These are phyloP conservation scores for Gloeopeniophorella convolvens DNA, from an alignment of 768 basidiomycete genomes.

Conservation along the genomic window DNA sequence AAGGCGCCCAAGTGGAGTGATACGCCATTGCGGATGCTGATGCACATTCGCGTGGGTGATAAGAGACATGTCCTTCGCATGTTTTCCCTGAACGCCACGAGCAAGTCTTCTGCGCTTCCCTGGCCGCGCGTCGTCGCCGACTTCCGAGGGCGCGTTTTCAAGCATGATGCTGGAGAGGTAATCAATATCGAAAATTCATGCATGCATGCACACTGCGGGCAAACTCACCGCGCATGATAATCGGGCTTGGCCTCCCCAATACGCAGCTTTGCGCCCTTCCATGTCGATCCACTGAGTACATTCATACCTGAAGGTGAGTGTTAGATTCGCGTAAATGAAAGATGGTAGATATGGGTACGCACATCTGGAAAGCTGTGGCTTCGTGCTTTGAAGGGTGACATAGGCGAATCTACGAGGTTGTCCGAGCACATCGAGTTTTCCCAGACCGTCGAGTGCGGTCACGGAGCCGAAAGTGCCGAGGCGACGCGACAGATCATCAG, in stretches of 20 bases:
- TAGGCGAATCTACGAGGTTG: constrained; percentile 67
- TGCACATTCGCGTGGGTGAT: constrained; percentile 52
- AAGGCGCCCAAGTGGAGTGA: constrained; percentile 59
- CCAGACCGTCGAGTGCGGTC: constrained; percentile 63
- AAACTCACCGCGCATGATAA: constrained; percentile 51
- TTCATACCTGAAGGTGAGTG: constrained; percentile 49
- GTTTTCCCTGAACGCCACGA: constrained; percentile 33
- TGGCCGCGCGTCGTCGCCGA: constrained; percentile 30
- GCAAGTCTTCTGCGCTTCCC: constrained; percentile 38
- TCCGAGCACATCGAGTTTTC: constrained; percentile 54
- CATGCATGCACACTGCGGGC: no score
- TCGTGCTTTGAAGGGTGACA: constrained; percentile 61
- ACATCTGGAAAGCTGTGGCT: constrained; percentile 60
- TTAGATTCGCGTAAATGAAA: neutral
- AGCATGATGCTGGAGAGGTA: constrained; percentile 28
- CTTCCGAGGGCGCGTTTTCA: constrained; percentile 29
- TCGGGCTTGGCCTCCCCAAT: constrained; percentile 82
- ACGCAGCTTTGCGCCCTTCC: constrained; percentile 82
- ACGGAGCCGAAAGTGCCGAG: constrained; percentile 65
- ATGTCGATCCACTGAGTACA: constrained; percentile 70
- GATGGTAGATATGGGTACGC: constrained; percentile 22
- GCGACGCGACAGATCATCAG: constrained; percentile 48
- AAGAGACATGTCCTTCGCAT: constrained; percentile 58
- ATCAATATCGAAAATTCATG: no score
- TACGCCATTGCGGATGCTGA: constrained; percentile 56